Evolutionary conservation across 129 eudicot genomes (phyloP).

Genomic region (Saussurea involucrata): DNA sequence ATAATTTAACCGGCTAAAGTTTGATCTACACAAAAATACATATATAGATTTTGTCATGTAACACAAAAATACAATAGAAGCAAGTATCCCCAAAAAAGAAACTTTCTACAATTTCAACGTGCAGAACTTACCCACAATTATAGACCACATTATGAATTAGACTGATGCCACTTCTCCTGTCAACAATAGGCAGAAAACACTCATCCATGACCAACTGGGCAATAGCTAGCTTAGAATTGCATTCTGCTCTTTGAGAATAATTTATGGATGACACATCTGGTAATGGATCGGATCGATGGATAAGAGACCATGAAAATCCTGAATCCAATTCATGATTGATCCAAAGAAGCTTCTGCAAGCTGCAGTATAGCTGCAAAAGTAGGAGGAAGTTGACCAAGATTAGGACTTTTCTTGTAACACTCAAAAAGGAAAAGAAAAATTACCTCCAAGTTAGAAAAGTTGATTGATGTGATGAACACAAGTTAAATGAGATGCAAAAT

Average conservation of each 20-base stretch:
- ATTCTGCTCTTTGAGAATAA: slow-evolving; percentile 66
- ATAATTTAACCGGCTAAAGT: slow-evolving; percentile 71
- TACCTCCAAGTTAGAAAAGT: neutral
- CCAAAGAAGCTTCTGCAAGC: slow-evolving; percentile 75
- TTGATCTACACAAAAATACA: slow-evolving; percentile 48
- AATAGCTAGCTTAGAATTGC: slow-evolving; percentile 89
- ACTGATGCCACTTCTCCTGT: slow-evolving; percentile 81
- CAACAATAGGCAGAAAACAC: slow-evolving; percentile 87
- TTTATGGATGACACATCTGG: slow-evolving; percentile 41
- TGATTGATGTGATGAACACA: neutral
- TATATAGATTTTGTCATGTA: neutral
- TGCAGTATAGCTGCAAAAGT: slow-evolving; percentile 53
- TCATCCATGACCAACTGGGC: slow-evolving; percentile 81
- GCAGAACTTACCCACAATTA: slow-evolving; percentile 78
- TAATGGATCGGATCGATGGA: slow-evolving; percentile 53
- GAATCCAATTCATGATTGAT: slow-evolving; percentile 78
- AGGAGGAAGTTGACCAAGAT: neutral
- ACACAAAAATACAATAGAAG: neutral
- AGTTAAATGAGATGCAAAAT: neutral
- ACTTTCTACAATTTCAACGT: neutral
- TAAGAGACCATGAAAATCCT: slow-evolving; percentile 83
- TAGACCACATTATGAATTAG: slow-evolving; percentile 76
- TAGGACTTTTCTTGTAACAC: neutral
- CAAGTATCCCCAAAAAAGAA: neutral
- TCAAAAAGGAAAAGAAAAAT: neutral